A percentile compares a stretch with the other conserved stretches of the same genome.
phyloP scores from a whole-genome alignment of 1,139 yeast species.

The Starmera stellimalicola region DNA sequence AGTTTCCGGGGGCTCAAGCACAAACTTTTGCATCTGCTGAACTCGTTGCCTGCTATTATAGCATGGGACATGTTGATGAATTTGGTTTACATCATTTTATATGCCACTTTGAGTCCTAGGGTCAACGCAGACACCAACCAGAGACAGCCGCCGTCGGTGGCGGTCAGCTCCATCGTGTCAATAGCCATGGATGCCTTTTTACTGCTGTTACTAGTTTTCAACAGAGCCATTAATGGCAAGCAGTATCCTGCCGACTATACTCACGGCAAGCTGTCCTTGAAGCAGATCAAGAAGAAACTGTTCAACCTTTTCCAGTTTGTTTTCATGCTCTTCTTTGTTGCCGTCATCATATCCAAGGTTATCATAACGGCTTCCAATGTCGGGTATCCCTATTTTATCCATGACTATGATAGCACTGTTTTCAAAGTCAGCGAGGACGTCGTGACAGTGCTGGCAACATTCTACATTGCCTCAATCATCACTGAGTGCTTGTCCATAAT shows the following conservation, averaged over 20 bases:
- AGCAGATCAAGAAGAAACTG: background rate
- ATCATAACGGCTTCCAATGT: background rate
- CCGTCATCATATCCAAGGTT: background rate
- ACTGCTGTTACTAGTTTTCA: background rate
- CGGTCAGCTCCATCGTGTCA: background rate
- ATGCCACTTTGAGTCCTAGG: too few species aligned
- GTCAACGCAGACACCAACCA: too few species aligned
- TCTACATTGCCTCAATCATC: background rate
- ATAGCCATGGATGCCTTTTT: background rate
- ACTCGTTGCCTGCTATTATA: background rate
- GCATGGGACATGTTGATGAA: background rate
- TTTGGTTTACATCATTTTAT: background rate
- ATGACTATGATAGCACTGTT: background rate
- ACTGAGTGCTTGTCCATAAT: background rate
- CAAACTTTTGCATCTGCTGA: background rate
- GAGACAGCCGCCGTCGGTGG: background rate
- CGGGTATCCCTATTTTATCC: background rate
- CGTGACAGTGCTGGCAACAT: background rate
- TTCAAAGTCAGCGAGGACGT: background rate
- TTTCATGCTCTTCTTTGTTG: background rate
- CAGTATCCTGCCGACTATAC: background rate
- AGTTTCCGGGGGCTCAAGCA: too few species aligned
- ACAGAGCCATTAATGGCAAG: background rate
- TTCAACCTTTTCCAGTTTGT: background rate
- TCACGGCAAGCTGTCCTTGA: background rate